phyloP scores from a whole-genome alignment of 805 yeast genomes.

The Candida caryicola region DNA sequence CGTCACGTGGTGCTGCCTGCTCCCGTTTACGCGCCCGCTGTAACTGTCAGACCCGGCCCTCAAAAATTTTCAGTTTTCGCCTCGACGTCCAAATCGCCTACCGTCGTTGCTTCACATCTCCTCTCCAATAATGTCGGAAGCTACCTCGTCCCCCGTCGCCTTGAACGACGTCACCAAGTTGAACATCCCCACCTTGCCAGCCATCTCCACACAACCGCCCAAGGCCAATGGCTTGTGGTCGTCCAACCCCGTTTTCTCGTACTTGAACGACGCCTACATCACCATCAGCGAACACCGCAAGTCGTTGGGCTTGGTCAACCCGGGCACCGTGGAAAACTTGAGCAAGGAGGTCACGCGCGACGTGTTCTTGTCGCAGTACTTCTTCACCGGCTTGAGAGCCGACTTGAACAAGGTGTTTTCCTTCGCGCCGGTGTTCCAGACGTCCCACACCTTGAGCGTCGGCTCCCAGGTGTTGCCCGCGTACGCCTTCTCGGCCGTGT shows the following conservation, averaged over 20 bases:
- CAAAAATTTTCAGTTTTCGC: neutral
- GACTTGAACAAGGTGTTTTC: slow-evolving; percentile 90
- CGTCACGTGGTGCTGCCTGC: too few relatives aligned
- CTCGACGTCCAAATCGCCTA: neutral
- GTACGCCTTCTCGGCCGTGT: slow-evolving; percentile 86
- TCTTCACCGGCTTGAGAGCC: slow-evolving; percentile 94
- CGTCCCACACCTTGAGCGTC: slow-evolving; percentile 86
- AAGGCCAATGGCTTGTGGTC: slow-evolving; percentile 66
- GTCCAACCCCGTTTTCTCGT: slow-evolving; percentile 78
- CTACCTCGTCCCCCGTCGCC: slow-evolving; percentile 40
- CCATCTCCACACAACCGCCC: slow-evolving; percentile 51
- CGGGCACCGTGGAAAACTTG: slow-evolving; percentile 69
- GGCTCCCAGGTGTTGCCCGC: slow-evolving; percentile 86
- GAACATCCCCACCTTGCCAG: slow-evolving; percentile 55
- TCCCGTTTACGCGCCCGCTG: too few relatives aligned
- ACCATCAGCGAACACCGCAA: slow-evolving; percentile 74
- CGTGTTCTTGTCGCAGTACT: slow-evolving; percentile 84
- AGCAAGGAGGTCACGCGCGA: slow-evolving; percentile 80
- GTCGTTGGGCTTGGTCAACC: slow-evolving; percentile 79
- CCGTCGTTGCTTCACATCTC: too few relatives aligned
- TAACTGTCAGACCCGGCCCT: too few relatives aligned
- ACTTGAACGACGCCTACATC: slow-evolving; percentile 70
- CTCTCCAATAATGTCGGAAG: slow-evolving; percentile 8
- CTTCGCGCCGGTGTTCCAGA: slow-evolving; percentile 93
- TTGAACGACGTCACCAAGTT: slow-evolving; percentile 61